A percentile compares a stretch with the other conserved stretches of the same genome.
Evolutionary conservation across 2,329 filamentous ascomycete genomes (phyloP).

Genomic region (Colletotrichum sp.): DNA sequence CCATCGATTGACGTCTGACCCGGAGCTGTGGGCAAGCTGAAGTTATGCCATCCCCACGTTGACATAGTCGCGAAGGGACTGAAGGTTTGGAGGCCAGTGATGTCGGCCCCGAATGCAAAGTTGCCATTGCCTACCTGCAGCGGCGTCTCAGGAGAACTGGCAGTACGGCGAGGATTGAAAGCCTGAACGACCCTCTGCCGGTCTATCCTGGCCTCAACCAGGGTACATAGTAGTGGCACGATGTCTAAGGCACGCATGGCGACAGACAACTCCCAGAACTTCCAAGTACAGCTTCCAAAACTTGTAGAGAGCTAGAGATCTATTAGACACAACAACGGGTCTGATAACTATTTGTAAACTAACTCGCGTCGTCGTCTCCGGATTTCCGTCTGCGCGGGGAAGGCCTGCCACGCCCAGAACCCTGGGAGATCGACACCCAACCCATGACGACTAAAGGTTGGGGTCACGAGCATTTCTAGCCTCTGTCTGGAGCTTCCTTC

Average conservation of each 20-base stretch:
- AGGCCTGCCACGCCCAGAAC: not conserved
- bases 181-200: constrained; percentile 37
- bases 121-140: constrained; percentile 56
- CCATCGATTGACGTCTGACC: constrained; percentile 30
- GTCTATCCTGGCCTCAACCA: constrained; percentile 29
- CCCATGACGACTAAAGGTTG: not conserved
- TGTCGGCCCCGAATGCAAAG: constrained; percentile 52
- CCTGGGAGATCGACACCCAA: not conserved
- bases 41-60: constrained; percentile 56
- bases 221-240: constrained; percentile 17
- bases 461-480: not conserved
- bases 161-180: constrained; percentile 54
- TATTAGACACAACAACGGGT: not conserved
- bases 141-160: constrained; percentile 54
- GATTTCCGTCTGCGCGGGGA: not conserved
- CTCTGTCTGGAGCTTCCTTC: not conserved
- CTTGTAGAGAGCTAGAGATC: not conserved
- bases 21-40: constrained; percentile 45
- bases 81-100: constrained; percentile 52
- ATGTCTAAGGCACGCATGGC: constrained; percentile 4
- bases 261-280: not conserved
- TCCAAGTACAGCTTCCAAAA: not conserved
- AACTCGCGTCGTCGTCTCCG: not conserved
- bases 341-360: not conserved
- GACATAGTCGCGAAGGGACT: constrained; percentile 51